Evolutionary conservation across 805 yeast genomes (phyloP), one percentile per base, ranked within the genome.

Genomic region (Candida ovalis): DNA sequence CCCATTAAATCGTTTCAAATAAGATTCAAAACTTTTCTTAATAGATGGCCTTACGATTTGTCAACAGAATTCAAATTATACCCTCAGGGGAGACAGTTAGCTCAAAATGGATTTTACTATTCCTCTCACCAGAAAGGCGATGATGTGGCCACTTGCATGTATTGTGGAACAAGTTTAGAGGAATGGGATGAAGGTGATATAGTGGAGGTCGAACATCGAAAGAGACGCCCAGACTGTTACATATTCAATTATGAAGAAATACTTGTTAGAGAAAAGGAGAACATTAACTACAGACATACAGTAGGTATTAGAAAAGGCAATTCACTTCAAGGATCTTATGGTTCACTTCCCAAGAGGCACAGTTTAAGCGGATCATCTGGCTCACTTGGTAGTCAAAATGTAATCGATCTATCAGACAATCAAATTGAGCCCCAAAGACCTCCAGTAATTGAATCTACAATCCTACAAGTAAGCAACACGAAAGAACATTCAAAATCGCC

Each of bases 171-270:
- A 18, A 75, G 84, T 0, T 66, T 79, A 15, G 86, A 85, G 45
- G 90, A 89, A 2, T 87, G 95, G 95, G 86, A 78, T 49, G 60
- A 65, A 1, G 73, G 69, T 2, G 94, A 88, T 63, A 80, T 77
- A 49, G 92, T 91, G 0, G 49, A 74, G 8, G 69, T 55, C 15
- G 89, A 82, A 53, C 94, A 86, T 59, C 52, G 58, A n/a, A 63
- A 67, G 45, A 60, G 77, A 43, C 63, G 67, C 21, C 71, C 70
- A 2, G 58, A 68, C 24, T 74, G 85, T 61, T 66, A 69, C 52
- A 65, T 73, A 35, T 73, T 74, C 47, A 52, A 60, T 4, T 47
- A 43, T 32, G 44, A 42, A 10, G 25, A 43, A 17, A 18, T 38
- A 18, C 3, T 19, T 15, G 23, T 4, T 15, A n/a, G 28, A 5